phyloP scores from a whole-genome alignment of 1,284 basidiomycete genomes.

The Phlebopus sp. region DNA sequence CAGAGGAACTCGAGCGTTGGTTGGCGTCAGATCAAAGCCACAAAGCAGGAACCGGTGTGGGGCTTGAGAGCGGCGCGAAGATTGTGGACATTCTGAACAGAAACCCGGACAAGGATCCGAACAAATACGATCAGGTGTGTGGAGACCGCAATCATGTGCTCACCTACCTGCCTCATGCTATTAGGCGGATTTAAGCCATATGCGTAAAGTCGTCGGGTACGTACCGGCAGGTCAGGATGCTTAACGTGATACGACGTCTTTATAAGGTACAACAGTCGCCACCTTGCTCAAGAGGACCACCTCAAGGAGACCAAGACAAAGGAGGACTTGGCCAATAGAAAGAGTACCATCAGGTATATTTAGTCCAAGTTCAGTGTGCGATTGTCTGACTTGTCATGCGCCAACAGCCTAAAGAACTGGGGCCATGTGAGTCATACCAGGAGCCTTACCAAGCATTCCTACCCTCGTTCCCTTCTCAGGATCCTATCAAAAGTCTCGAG shows the following conservation, averaged over 20 bases:
- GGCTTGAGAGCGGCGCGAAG: slow-evolving; percentile 34
- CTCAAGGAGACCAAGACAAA: slow-evolving; percentile 36
- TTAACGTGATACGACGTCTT: background rate
- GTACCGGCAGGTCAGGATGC: slow-evolving; percentile 4
- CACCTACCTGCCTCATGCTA: background rate
- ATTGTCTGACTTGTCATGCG: background rate
- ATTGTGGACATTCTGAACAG: slow-evolving; percentile 36
- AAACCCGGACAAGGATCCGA: slow-evolving; percentile 33
- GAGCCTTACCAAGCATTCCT: background rate
- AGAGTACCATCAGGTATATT: slow-evolving; percentile 36
- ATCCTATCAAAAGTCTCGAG: slow-evolving; percentile 9
- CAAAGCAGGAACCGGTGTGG: slow-evolving; percentile 36
- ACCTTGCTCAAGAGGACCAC: slow-evolving; percentile 35
- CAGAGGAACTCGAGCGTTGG: slow-evolving; percentile 35
- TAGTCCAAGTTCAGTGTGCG: background rate
- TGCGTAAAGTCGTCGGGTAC: slow-evolving; percentile 37
- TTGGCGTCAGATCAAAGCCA: slow-evolving; percentile 33
- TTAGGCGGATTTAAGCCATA: slow-evolving; percentile 36
- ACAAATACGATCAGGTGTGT: slow-evolving; percentile 32
- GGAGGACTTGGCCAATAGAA: slow-evolving; percentile 34
- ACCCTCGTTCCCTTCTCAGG: slow-evolving; percentile 8
- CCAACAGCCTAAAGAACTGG: slow-evolving; percentile 34
- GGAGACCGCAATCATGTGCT: background rate
- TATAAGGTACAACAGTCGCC: slow-evolving; percentile 33
- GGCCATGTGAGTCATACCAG: slow-evolving; percentile 33